Evolutionary conservation across 768 basidiomycete genomes (phyloP), one percentile per base, ranked within the genome.

Genomic region (Termitomyces bulborhizus): DNA sequence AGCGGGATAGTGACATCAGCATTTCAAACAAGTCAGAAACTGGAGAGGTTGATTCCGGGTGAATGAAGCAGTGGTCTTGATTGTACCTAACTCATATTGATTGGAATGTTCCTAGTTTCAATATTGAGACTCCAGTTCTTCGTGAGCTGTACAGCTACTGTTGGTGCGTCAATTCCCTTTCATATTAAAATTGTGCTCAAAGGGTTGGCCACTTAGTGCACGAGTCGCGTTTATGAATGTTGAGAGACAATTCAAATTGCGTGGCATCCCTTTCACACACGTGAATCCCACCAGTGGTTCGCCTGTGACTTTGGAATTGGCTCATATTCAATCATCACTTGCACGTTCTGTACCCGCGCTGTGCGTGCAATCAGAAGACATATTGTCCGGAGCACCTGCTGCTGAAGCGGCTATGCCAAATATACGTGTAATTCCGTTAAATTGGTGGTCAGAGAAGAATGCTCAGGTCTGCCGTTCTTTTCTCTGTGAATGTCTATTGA

Each of bases 321-420:
- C 73, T 3, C 76, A 83, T 51, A 75, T 84, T 15, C 86, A 90
- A 56, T 91, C 88, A 4, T 84, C 86, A 0, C 77, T 91, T 21
- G 81, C 85, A 0, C 84, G 82, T 29, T 85, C 88, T 15, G 85
- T 96, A 7, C 93, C 93, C 0, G 87, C 84, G 1, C 76, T 96
- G 3, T 90, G 88, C 57, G 91, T 96, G 11, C 82, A 88, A 62
- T 89, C 93, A 0, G 76, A 82, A 16, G 83, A 93, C 62, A 88
- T 95, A 45, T 75, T 93, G 21, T 85, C 86, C 0, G 89, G 89
- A 6, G 88, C 86, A 2, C 88, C 90, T 3, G 93, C 92, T 4
- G 89, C 86, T 21, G 93, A 95, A 65, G 93, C 93, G 4, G 93
- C 93, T 4, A 91, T 93, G 90, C 85, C 91, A 6, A 93, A 91